phyloP scores from a whole-genome alignment of 1,284 basidiomycete genomes.

The Sphagnurus paluster region DNA sequence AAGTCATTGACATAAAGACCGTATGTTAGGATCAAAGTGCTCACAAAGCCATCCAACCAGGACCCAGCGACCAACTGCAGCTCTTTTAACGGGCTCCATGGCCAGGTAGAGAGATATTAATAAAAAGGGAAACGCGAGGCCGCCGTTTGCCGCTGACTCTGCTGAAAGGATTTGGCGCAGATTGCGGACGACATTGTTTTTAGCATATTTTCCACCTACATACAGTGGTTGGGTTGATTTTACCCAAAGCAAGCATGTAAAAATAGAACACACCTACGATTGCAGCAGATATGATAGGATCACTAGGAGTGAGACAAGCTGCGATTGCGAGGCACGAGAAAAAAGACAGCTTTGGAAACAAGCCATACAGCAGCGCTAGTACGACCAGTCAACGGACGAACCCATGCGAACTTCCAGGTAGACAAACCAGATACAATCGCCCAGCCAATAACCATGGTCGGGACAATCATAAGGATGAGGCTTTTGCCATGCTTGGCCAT shows the following conservation, averaged over 20 bases:
- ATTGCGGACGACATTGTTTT: slow-evolving; percentile 83
- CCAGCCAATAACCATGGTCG: slow-evolving; percentile 82
- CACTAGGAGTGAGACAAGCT: slow-evolving; percentile 91
- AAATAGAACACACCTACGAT: slow-evolving; percentile 46
- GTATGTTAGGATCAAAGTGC: too few species aligned
- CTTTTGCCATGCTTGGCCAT: slow-evolving; percentile 62
- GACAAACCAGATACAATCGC: slow-evolving; percentile 41
- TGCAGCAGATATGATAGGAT: slow-evolving; percentile 77
- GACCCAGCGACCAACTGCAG: slow-evolving; percentile 78
- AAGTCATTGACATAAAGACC: background rate
- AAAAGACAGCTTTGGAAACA: slow-evolving; percentile 72
- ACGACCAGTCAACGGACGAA: background rate
- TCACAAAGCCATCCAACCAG: slow-evolving; percentile 78
- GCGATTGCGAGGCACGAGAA: slow-evolving; percentile 83
- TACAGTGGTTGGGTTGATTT: background rate
- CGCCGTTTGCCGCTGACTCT: slow-evolving; percentile 81
- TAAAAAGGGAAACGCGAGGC: slow-evolving; percentile 92
- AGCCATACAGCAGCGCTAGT: slow-evolving; percentile 58
- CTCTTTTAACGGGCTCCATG: slow-evolving; percentile 60
- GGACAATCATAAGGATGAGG: slow-evolving; percentile 65
- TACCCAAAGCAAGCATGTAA: slow-evolving; percentile 1
- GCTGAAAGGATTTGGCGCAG: slow-evolving; percentile 86
- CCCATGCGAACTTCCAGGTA: background rate
- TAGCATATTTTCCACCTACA: slow-evolving; percentile 84
- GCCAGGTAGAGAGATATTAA: slow-evolving; percentile 87